Conservation (phyloP, 2,329 filamentous ascomycete genomes). For the Acrodontium crateriforme region DNA sequence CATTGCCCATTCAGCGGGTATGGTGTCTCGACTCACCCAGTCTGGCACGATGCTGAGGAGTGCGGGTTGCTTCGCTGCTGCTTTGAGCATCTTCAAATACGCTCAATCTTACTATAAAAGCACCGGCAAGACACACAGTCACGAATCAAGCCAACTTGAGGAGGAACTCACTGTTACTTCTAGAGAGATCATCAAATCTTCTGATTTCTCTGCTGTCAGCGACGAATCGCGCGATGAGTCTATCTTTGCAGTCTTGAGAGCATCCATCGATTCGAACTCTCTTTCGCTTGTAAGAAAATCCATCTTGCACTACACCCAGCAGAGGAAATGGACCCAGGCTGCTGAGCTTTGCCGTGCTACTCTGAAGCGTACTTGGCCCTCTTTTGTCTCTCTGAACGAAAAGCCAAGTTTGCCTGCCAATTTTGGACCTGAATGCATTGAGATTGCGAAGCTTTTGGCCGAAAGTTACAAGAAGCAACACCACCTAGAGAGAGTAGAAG, state of each 20-base stretch:
- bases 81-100: slow-evolving; percentile 35
- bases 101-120: slow-evolving; percentile 22
- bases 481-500: slow-evolving; percentile 25
- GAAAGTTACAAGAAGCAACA: slow-evolving; percentile 30
- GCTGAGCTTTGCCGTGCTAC: slow-evolving; percentile 32
- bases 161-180: slow-evolving; percentile 29
- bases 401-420: slow-evolving; percentile 28
- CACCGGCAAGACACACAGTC: slow-evolving; percentile 19
- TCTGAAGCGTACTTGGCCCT: slow-evolving; percentile 33
- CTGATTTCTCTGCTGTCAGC: slow-evolving; percentile 23
- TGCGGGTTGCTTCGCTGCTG: slow-evolving; percentile 30
- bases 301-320: slow-evolving; percentile 28
- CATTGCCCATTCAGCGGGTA: slow-evolving; percentile 12
- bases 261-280: slow-evolving; percentile 25
- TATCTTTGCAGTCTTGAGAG: slow-evolving; percentile 29
- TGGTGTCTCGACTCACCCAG: slow-evolving; percentile 20
- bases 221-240: slow-evolving; percentile 32
- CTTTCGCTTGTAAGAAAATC: slow-evolving; percentile 30
- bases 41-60: slow-evolving; percentile 34
- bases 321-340: slow-evolving; percentile 35
- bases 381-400: slow-evolving; percentile 29
- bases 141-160: slow-evolving; percentile 29
- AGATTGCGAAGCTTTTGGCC: slow-evolving; percentile 33
- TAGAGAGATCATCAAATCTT: slow-evolving; percentile 27
- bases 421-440: slow-evolving; percentile 32